Conservation (phyloP, 2,329 filamentous ascomycete genomes). For the Colletotrichum cordylinicola region DNA sequence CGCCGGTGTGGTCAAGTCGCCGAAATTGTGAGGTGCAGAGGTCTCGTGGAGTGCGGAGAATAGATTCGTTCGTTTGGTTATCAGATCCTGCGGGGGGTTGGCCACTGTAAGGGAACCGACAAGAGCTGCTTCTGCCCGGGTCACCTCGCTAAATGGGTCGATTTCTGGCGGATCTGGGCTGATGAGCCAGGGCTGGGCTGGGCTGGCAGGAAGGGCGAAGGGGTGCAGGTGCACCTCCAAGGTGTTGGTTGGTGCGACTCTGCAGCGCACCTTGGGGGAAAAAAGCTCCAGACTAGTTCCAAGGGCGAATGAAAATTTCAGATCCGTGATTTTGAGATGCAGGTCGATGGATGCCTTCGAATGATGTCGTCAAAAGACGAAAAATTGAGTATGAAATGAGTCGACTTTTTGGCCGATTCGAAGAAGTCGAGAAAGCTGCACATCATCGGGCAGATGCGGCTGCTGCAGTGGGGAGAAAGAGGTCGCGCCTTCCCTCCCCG, state of each 20-base stretch:
- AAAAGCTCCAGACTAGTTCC: not conserved
- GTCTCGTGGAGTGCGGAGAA: constrained; percentile 21
- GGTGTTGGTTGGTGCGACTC: not conserved
- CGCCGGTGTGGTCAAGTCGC: constrained; percentile 9
- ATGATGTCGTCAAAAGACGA: not conserved
- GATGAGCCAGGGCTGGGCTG: constrained; percentile 22
- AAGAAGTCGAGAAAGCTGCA: constrained; percentile 15
- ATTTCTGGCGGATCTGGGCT: constrained; percentile 29
- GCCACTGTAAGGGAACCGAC: constrained; percentile 14
- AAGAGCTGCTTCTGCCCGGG: constrained; percentile 15
- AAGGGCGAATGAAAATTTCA: not conserved
- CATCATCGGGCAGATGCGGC: constrained; percentile 17
- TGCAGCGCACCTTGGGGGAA: not conserved
- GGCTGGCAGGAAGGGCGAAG: not conserved
- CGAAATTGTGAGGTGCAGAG: constrained; percentile 22
- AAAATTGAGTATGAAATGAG: not conserved
- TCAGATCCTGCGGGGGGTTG: constrained; percentile 23
- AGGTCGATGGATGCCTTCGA: not conserved
- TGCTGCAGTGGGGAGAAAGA: constrained; percentile 19
- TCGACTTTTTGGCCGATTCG: not conserved
- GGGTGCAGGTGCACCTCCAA: constrained; percentile 7
- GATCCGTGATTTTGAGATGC: not conserved
- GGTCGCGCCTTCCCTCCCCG: not conserved
- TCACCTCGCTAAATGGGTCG: constrained; percentile 25
- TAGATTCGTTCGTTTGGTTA: constrained; percentile 23